Base-by-base conservation (phyloP, 1,139 yeast genomes). In the Oligophagozyma castellii region DNA sequence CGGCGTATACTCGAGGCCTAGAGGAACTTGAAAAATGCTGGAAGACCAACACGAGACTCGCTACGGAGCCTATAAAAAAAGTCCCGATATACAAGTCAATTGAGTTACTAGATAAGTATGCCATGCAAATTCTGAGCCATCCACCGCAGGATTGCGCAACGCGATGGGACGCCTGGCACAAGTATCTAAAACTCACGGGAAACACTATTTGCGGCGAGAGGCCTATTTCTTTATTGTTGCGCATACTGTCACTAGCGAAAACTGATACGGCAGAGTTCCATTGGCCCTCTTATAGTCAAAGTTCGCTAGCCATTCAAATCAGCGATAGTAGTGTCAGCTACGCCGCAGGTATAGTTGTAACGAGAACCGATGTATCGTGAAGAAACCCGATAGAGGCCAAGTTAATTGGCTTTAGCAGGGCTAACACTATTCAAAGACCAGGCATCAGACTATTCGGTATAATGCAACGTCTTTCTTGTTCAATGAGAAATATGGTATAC, bases 161-260 rank as follows among this genome's bases (percentile, higher is more conserved):
- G 4, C 38, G 37, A 24, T 65, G 70, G 32, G 43, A 48, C 1
- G 55, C 54, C n/a, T 89, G 94, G 83, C 63, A 62, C 28, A 51
- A 61, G 15, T 89, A 89, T 46, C 68, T 89, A 6, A 56, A 56
- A 3, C 40, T 43, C 2, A 80, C 96, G 0, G 83, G 77, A 1
- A 86, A 89, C 53, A 92, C 98, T 0, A 79, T 89, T 14, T 92
- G 99, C 52, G 99, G 99, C 0, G 79, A 86, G 36, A 75, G 70
- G 37, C 95, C 98, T 0, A 61, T 89, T 23, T 67, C 71, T 2
- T 62, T 83, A 8, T 51, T 86, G 21, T 73, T 42, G 73, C 70
- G 43, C 42, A 37, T 26, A 28, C 43, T 38, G 33, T 42, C 28
- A 26, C 36, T 29, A 21, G 38, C 33, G 30, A 32, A 29, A 19